These are phyloP conservation scores for Volvariella volvacea DNA, from an alignment of 1,284 basidiomycete genomes.

Conservation along the genomic window DNA sequence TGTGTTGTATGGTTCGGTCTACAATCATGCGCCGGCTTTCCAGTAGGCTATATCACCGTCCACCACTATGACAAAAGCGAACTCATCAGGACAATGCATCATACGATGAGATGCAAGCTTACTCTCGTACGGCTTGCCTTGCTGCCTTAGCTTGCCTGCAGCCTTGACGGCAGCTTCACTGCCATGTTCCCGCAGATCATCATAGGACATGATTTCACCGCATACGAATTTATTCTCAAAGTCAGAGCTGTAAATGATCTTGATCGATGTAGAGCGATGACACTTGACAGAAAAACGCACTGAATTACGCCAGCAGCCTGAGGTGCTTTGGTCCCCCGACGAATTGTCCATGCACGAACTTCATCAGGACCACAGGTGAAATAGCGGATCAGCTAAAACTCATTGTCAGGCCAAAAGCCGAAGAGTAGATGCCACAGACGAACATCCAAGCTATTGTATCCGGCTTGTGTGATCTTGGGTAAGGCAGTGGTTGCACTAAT, in stretches of 20 bases:
- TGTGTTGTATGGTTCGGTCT: too few relatives aligned
- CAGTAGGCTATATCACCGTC: constrained; percentile 85
- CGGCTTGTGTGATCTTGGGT: constrained; percentile 89
- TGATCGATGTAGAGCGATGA: constrained; percentile 9
- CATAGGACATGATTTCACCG: constrained; percentile 95
- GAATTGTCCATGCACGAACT: constrained; percentile 97
- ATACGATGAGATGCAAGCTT: constrained; percentile 22
- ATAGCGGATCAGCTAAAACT: constrained; percentile 79
- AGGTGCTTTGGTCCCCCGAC: constrained; percentile 90
- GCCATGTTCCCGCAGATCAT: constrained; percentile 89
- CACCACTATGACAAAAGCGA: constrained; percentile 51
- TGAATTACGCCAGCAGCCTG: constrained; percentile 99
- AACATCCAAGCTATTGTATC: constrained; percentile 81
- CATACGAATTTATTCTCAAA: constrained; percentile 99
- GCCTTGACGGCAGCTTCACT: constrained; percentile 91
- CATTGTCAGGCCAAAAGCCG: constrained; percentile 1
- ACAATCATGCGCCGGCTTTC: constrained; percentile 56
- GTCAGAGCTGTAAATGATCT: constrained; percentile 55
- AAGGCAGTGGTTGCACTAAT: constrained; percentile 68
- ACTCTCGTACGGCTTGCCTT: constrained; percentile 96
- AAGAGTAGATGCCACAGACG: constrained; percentile 17
- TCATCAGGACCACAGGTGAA: constrained; percentile 97
- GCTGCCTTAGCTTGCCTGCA: constrained; percentile 92
- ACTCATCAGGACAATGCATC: constrained; percentile 3
- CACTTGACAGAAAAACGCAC: constrained; percentile 37